Percentiles rank a stretch among this genome's conserved stretches.
Evolutionary conservation across 768 basidiomycete species (phyloP).

Genomic region (Boletus subparvulus): DNA sequence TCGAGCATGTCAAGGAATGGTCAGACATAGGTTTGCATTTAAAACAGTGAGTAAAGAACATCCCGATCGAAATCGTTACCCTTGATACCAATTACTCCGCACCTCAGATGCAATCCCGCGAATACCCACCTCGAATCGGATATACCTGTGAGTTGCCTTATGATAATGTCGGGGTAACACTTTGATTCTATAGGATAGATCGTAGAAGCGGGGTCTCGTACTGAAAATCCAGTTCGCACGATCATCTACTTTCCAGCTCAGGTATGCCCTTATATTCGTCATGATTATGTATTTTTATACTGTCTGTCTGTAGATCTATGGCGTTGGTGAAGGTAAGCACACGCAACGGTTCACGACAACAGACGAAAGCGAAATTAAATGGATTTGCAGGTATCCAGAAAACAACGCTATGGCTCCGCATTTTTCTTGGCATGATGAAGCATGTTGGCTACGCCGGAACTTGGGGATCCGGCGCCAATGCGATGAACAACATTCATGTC

Average conservation of each 20-base stretch:
- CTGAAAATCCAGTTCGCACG: slow-evolving; percentile 42
- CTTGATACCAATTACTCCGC: background rate
- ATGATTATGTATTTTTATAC: background rate
- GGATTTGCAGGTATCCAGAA: slow-evolving; percentile 34
- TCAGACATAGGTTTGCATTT: slow-evolving; percentile 39
- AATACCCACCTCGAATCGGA: slow-evolving; percentile 36
- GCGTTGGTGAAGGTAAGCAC: slow-evolving; percentile 38
- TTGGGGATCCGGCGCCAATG: slow-evolving; percentile 42
- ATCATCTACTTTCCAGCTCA: slow-evolving; percentile 42
- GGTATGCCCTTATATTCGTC: slow-evolving; percentile 12
- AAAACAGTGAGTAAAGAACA: slow-evolving; percentile 22
- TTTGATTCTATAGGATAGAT: slow-evolving; percentile 25
- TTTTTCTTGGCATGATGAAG: slow-evolving; percentile 36
- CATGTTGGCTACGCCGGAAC: slow-evolving; percentile 39
- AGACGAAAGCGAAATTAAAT: background rate
- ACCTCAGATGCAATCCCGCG: slow-evolving; percentile 25
- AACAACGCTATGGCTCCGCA: slow-evolving; percentile 37
- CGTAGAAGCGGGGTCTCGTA: slow-evolving; percentile 40
- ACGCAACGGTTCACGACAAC: background rate
- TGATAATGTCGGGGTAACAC: background rate
- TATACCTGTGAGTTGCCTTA: slow-evolving; percentile 22
- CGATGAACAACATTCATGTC: slow-evolving; percentile 41
- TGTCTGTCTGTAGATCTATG: slow-evolving; percentile 36
- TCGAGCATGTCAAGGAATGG: slow-evolving; percentile 35
- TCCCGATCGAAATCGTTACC: background rate